Evolutionary conservation across 331 rosid genomes (phyloP).

Genomic region (Saraca asoca): DNA sequence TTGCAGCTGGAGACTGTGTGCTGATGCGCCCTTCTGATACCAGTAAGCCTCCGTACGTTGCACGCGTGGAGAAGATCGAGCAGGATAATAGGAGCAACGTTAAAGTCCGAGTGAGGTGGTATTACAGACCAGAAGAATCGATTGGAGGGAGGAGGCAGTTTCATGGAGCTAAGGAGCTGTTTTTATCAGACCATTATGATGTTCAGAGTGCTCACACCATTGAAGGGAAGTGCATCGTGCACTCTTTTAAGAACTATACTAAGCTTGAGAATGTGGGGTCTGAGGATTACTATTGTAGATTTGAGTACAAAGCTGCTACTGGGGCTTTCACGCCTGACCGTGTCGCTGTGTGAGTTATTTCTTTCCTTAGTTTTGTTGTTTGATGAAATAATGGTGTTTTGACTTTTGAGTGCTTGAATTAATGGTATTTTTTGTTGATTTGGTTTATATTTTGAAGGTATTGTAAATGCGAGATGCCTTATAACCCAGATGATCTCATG

Average conservation of each 20-base stretch:
- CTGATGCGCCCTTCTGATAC: constrained; percentile 87
- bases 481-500: constrained; percentile 76
- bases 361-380: neutral
- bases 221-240: constrained; percentile 80
- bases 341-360: constrained; percentile 75
- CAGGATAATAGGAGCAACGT: constrained; percentile 58
- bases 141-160: constrained; percentile 92
- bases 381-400: neutral
- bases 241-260: constrained; percentile 73
- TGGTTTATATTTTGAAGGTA: constrained; percentile 58
- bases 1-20: constrained; percentile 78
- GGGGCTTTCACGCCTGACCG: constrained; percentile 79
- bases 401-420: constrained; percentile 1
- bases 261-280: constrained; percentile 79
- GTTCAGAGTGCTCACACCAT: constrained; percentile 90
- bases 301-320: constrained; percentile 77
- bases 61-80: constrained; percentile 86
- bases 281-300: constrained; percentile 79
- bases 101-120: constrained; percentile 85
- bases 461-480: constrained; percentile 98
- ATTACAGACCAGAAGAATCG: constrained; percentile 93
- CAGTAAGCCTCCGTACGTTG: constrained; percentile 82
- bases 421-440: constrained; percentile 23
- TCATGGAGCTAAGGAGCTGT: constrained; percentile 85
- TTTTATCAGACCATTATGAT: constrained; percentile 72